phyloP scores from a whole-genome alignment of 2,329 filamentous ascomycete species.

The Daldinia sp. region DNA sequence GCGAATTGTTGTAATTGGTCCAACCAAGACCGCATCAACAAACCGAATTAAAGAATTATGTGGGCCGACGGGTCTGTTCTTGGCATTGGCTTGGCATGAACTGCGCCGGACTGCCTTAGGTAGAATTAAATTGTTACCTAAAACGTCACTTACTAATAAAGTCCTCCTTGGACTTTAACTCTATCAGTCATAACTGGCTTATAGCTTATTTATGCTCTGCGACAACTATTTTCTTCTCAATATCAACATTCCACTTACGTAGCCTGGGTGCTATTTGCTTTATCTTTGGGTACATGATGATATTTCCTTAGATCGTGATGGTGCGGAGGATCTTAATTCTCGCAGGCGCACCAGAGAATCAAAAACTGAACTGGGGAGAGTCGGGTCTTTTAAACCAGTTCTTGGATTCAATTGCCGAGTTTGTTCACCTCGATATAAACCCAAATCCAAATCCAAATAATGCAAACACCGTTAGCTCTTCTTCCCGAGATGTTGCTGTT shows the following conservation, averaged over 20 bases:
- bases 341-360: slow-evolving; percentile 47
- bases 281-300: slow-evolving; percentile 16
- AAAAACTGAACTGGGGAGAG: slow-evolving; percentile 45
- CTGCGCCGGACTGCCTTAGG: not conserved
- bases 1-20: slow-evolving; percentile 42
- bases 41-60: slow-evolving; percentile 26
- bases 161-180: not conserved
- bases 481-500: slow-evolving; percentile 51
- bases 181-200: not conserved
- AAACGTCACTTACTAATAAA: not conserved
- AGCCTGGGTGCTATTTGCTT: not conserved
- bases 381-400: slow-evolving; percentile 62
- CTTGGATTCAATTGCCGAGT: slow-evolving; percentile 53
- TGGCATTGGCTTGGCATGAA: not conserved
- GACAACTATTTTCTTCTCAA: not conserved
- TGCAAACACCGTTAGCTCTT: slow-evolving; percentile 36
- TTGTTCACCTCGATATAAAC: slow-evolving; percentile 30
- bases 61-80: slow-evolving; percentile 16
- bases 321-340: slow-evolving; percentile 48
- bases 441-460: slow-evolving; percentile 21
- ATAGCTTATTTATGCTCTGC: not conserved
- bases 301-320: slow-evolving; percentile 40
- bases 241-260: slow-evolving; percentile 8
- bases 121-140: slow-evolving; percentile 4
- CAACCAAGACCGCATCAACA: slow-evolving; percentile 38